These are phyloP conservation scores for Naganishia sp. DNA, from an alignment of 1,284 basidiomycete genomes.

Conservation along the genomic window DNA sequence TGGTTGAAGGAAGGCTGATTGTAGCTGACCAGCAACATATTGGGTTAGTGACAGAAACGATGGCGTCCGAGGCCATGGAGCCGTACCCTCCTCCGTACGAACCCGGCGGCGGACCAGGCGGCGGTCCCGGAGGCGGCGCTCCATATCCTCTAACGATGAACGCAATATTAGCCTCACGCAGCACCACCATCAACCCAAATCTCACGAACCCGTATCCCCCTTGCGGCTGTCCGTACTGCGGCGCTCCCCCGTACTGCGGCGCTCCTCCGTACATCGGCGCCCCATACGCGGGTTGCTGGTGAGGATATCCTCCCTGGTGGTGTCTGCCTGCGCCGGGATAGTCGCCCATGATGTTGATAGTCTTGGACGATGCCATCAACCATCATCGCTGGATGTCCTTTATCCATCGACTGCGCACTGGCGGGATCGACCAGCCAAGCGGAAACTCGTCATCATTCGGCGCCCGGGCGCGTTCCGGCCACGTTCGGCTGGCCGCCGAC, in stretches of 20 bases:
- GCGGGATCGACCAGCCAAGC: too few relatives aligned
- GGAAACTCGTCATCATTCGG: too few relatives aligned
- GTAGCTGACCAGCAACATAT: not conserved
- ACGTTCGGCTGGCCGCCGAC: too few relatives aligned
- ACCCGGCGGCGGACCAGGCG: slow-evolving; percentile 24
- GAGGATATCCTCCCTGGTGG: slow-evolving; percentile 12
- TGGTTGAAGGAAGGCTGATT: not conserved
- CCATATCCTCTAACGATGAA: slow-evolving; percentile 6
- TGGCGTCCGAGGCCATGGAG: not conserved
- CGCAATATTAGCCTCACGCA: not conserved
- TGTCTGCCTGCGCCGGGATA: slow-evolving; percentile 32
- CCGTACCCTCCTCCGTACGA: slow-evolving; percentile 16
- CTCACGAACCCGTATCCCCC: slow-evolving; percentile 2
- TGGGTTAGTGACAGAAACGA: not conserved
- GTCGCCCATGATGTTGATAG: slow-evolving; percentile 19
- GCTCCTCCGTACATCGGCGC: not conserved
- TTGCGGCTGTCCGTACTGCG: slow-evolving; percentile 2
- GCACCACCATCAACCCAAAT: not conserved
- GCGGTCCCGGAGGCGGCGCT: slow-evolving; percentile 24
- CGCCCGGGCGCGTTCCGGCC: too few relatives aligned
- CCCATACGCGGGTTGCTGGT: not conserved
- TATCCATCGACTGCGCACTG: too few relatives aligned
- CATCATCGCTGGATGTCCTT: too few relatives aligned
- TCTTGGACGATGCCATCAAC: too few relatives aligned
- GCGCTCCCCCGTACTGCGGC: not conserved